phyloP scores from a whole-genome alignment of 2,329 filamentous ascomycete genomes.

The Xylaria polymorpha region DNA sequence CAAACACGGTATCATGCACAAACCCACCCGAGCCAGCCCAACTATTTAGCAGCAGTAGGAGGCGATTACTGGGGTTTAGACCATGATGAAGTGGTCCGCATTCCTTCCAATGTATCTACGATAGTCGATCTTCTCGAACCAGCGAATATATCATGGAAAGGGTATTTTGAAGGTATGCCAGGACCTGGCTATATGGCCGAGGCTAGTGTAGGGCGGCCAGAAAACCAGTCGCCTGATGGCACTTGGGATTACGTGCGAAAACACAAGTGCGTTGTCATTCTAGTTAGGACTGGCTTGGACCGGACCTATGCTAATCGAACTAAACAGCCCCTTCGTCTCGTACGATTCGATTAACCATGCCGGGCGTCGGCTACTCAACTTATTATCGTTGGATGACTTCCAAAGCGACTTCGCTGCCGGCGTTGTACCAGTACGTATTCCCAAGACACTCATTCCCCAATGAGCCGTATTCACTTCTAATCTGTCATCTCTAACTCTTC shows the following conservation, averaged over 20 bases:
- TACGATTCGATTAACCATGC: constrained; percentile 56
- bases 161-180: constrained; percentile 60
- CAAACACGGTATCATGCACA: constrained; percentile 59
- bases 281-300: neutral
- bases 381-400: constrained; percentile 73
- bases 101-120: constrained; percentile 60
- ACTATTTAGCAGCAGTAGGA: constrained; percentile 59
- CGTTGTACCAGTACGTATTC: constrained; percentile 58
- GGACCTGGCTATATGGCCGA: constrained; percentile 60
- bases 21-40: constrained; percentile 60
- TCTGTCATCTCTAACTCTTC: constrained; percentile 4
- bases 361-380: constrained; percentile 63
- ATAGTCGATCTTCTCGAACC: constrained; percentile 59
- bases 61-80: constrained; percentile 63
- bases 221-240: constrained; percentile 42
- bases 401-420: constrained; percentile 65
- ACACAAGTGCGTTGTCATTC: constrained; percentile 51
- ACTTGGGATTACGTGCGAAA: constrained; percentile 55
- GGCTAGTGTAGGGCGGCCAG: constrained; percentile 49
- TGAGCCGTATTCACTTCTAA: neutral
- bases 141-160: constrained; percentile 56
- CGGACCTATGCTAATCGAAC: constrained; percentile 8
- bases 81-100: constrained; percentile 57
- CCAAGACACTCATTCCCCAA: too few relatives aligned
- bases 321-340: constrained; percentile 55